phyloP scores from a whole-genome alignment of 2,329 filamentous ascomycete species.

The Nothopassalora personata region DNA sequence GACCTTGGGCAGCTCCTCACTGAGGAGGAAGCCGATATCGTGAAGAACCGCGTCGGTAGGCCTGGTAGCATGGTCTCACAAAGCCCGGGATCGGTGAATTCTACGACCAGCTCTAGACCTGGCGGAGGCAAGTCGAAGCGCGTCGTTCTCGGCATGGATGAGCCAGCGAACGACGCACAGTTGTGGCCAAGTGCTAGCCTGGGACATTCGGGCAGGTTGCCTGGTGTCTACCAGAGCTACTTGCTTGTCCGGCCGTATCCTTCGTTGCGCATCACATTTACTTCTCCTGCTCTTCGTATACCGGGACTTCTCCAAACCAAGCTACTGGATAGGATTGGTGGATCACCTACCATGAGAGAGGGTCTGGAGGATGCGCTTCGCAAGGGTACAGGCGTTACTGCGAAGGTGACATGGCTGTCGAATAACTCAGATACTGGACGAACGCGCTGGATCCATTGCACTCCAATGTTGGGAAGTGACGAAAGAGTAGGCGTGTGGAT shows the following conservation, averaged over 20 bases:
- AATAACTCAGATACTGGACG: conserved; percentile 18
- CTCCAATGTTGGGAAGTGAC: conserved; percentile 40
- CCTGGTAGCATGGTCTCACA: background rate
- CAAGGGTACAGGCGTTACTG: conserved; percentile 38
- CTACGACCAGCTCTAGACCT: background rate
- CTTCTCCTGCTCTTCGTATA: conserved; percentile 61
- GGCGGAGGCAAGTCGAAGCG: background rate
- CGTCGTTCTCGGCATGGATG: conserved; percentile 31
- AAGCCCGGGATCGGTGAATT: background rate
- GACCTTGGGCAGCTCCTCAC: conserved; percentile 30
- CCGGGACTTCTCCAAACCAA: conserved; percentile 56
- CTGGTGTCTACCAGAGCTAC: conserved; percentile 44
- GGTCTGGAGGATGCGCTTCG: conserved; percentile 37
- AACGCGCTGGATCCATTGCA: conserved; percentile 42
- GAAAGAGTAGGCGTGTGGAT: conserved; percentile 45
- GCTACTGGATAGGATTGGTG: conserved; percentile 41
- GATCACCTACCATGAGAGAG: conserved; percentile 34
- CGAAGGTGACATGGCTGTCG: conserved; percentile 39
- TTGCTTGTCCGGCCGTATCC: conserved; percentile 63
- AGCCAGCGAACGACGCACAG: conserved; percentile 15
- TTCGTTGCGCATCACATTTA: conserved; percentile 62
- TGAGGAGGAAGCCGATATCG: conserved; percentile 30
- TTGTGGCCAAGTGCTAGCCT: conserved; percentile 31
- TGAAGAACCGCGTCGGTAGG: conserved; percentile 22
- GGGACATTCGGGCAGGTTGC: conserved; percentile 32